Conservation (phyloP, 2,329 filamentous ascomycete genomes). For the Aurifilum marmelostoma region DNA sequence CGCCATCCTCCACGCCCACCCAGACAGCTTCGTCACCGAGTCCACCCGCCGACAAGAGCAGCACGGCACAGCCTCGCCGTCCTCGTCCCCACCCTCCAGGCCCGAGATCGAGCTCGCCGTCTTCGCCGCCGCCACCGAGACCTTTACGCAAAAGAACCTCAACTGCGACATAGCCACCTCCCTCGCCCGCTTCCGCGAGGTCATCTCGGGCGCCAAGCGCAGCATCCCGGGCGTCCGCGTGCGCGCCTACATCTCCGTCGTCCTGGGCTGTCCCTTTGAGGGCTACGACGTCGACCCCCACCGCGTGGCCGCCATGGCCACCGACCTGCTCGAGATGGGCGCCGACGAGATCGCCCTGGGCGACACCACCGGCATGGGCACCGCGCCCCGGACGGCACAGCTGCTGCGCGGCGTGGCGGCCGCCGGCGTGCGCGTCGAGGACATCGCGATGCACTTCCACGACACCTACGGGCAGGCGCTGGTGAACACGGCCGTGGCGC, state of each 20-base stretch:
- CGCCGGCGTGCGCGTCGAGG: conserved; percentile 69
- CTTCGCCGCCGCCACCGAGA: conserved; percentile 81
- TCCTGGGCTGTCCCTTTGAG: conserved; percentile 79
- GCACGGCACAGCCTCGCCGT: conserved; percentile 17
- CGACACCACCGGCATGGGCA: conserved; percentile 91
- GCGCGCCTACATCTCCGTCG: conserved; percentile 79
- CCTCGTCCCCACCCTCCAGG: conserved; percentile 38
- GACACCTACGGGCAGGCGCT: conserved; percentile 86
- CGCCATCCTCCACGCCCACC: conserved; percentile 55
- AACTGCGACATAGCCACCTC: conserved; percentile 80
- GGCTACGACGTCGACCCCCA: conserved; percentile 66
- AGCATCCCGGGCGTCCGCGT: conserved; percentile 63
- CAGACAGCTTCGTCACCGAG: conserved; percentile 55
- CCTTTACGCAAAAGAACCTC: conserved; percentile 79
- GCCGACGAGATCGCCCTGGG: conserved; percentile 89
- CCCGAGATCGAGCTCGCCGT: conserved; percentile 73
- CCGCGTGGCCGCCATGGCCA: conserved; percentile 67
- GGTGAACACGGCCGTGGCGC: conserved; percentile 77
- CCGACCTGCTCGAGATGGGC: conserved; percentile 77
- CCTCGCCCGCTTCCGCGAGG: conserved; percentile 68
- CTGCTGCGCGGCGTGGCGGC: conserved; percentile 66
- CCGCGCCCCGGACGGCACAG: conserved; percentile 68
- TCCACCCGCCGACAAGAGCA: conserved; percentile 37
- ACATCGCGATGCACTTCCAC: conserved; percentile 84
- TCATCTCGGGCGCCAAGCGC: conserved; percentile 68